Conservation (phyloP, 2,329 filamentous ascomycete species). For the Sclerotinia spermophila region DNA sequence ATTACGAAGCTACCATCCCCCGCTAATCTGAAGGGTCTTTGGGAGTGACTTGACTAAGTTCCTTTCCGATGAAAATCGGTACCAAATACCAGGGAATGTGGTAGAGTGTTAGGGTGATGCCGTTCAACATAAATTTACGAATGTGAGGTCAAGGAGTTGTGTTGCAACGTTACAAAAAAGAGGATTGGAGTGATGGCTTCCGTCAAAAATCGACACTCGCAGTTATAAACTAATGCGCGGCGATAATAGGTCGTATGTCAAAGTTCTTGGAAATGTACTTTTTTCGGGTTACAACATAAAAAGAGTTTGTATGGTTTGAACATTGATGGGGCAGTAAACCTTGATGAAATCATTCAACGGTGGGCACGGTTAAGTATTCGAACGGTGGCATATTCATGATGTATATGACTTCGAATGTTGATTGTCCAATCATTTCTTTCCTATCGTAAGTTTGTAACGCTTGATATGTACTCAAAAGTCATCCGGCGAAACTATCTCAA, state of each 20-base stretch:
- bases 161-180: not conserved
- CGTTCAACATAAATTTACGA: not conserved
- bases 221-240: not conserved
- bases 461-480: not conserved
- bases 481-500: not conserved
- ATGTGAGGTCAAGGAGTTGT: not conserved
- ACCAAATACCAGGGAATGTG: not conserved
- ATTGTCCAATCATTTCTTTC: not conserved
- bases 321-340: not conserved
- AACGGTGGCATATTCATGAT: not conserved
- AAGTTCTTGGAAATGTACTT: not conserved
- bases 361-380: not conserved
- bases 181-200: not conserved
- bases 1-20: not conserved
- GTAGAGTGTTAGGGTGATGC: not conserved
- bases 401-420: not conserved
- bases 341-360: not conserved
- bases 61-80: not conserved
- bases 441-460: not conserved
- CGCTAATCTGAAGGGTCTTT: conserved; percentile 8
- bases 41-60: not conserved
- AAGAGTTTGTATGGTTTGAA: not conserved
- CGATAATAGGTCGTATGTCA: not conserved
- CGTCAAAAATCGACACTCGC: not conserved
- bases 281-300: not conserved